Conservation (phyloP, 306 rosid genomes). For the Sicyos baderoa region DNA sequence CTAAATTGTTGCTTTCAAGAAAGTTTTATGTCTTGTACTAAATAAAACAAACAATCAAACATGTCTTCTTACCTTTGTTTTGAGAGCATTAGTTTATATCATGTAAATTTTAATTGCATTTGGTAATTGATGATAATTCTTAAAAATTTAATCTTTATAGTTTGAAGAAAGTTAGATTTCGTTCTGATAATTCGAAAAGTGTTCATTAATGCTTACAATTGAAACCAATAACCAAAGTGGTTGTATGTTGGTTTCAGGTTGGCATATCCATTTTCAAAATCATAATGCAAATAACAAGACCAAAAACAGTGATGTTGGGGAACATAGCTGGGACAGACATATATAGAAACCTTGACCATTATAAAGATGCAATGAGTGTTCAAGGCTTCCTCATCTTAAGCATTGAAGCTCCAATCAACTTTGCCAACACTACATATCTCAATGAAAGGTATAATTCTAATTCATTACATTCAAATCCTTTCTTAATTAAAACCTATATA, state of each 20-base stretch:
- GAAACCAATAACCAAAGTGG: too few relatives aligned
- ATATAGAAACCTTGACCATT: slow-evolving; percentile 69
- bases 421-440: slow-evolving; percentile 76
- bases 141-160: too few relatives aligned
- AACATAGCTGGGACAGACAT: slow-evolving; percentile 71
- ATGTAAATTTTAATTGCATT: too few relatives aligned
- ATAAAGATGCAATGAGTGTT: slow-evolving; percentile 50
- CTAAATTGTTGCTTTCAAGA: too few relatives aligned
- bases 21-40: too few relatives aligned
- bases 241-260: slow-evolving; percentile 33
- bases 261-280: slow-evolving; percentile 74
- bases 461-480: not conserved
- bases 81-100: too few relatives aligned
- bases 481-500: not conserved
- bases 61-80: too few relatives aligned
- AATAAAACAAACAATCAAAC: too few relatives aligned
- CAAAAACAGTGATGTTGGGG: slow-evolving; percentile 79
- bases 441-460: slow-evolving; percentile 51
- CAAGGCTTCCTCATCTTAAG: slow-evolving; percentile 78
- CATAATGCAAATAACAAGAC: slow-evolving; percentile 72
- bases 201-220: too few relatives aligned
- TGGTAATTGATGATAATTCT: too few relatives aligned
- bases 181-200: too few relatives aligned
- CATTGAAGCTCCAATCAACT: slow-evolving; percentile 93
- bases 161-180: too few relatives aligned